These are phyloP conservation scores for Aspergillus sp. DNA, from an alignment of 2,329 filamentous ascomycete species.

Conservation along the genomic window DNA sequence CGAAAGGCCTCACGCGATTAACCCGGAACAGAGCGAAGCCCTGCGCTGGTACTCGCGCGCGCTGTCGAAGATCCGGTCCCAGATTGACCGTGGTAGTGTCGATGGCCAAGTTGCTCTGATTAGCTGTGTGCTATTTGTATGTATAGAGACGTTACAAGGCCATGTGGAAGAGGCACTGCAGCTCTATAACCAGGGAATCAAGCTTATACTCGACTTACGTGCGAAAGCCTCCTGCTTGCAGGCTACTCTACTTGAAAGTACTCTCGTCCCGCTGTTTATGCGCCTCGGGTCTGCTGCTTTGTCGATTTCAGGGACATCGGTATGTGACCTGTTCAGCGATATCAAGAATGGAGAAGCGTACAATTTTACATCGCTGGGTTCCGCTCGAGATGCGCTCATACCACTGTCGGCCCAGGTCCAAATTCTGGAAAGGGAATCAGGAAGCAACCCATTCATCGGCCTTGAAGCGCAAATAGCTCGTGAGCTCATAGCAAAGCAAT, in stretches of 20 bases:
- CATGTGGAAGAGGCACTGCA: conserved; percentile 25
- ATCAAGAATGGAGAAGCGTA: background rate
- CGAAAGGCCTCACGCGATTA: background rate
- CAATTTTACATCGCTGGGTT: conserved; percentile 21
- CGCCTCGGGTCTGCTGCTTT: conserved; percentile 26
- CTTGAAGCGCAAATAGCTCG: background rate
- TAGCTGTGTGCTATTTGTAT: conserved; percentile 35
- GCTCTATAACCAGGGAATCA: conserved; percentile 31
- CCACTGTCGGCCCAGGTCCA: background rate
- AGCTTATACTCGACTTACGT: conserved; percentile 25
- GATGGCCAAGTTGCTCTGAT: conserved; percentile 31
- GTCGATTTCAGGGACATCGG: conserved; percentile 11
- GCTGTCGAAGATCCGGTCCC: conserved; percentile 25
- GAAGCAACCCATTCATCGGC: background rate
- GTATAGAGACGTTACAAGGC: conserved; percentile 32
- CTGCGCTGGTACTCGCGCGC: conserved; percentile 34
- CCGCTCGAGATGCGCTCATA: conserved; percentile 1
- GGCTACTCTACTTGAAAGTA: conserved; percentile 21
- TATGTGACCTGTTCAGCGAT: conserved; percentile 10
- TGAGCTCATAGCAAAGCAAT: background rate
- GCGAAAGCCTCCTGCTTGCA: conserved; percentile 12
- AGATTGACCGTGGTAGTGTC: conserved; percentile 25
- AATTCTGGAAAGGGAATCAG: conserved; percentile 4
- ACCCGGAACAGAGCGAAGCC: conserved; percentile 26
- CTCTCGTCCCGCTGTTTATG: conserved; percentile 31